A percentile compares a stretch with the other conserved stretches of the same genome.
Conservation (phyloP, 2,329 filamentous ascomycete species). For the Aspergillus sp. region DNA sequence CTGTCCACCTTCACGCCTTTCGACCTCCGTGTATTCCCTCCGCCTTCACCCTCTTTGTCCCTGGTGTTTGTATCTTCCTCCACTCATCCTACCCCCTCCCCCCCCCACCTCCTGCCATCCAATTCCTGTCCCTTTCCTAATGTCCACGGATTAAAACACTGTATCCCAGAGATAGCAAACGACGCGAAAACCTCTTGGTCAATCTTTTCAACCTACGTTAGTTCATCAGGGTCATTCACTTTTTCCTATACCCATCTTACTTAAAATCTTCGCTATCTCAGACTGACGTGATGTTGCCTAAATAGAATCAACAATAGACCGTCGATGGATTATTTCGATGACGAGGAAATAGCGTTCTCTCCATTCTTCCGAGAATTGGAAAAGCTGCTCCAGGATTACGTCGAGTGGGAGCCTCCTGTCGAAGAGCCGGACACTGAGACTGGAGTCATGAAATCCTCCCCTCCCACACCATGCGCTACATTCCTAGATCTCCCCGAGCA, state of each 20-base stretch:
- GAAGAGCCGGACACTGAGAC: not conserved
- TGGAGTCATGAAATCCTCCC: not conserved
- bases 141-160: no score
- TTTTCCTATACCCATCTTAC: no score
- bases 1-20: not conserved
- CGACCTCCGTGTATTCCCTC: no score
- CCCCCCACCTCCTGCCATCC: no score
- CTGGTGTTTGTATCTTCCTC: no score
- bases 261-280: no score
- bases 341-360: not conserved
- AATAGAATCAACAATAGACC: not conserved
- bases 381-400: not conserved
- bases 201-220: no score
- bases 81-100: no score
- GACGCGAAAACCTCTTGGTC: no score
- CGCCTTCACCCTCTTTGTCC: no score
- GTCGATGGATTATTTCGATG: not conserved
- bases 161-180: no score
- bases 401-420: not conserved
- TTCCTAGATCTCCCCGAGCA: conserved; percentile 22
- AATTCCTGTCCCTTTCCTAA: no score
- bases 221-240: not conserved
- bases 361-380: not conserved
- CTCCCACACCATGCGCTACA: not conserved
- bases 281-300: not conserved